A percentile compares a stretch with the other conserved stretches of the same genome.
Evolutionary conservation across 1,284 basidiomycete genomes (phyloP).

Genomic region (Bondarzewia mesenterica): DNA sequence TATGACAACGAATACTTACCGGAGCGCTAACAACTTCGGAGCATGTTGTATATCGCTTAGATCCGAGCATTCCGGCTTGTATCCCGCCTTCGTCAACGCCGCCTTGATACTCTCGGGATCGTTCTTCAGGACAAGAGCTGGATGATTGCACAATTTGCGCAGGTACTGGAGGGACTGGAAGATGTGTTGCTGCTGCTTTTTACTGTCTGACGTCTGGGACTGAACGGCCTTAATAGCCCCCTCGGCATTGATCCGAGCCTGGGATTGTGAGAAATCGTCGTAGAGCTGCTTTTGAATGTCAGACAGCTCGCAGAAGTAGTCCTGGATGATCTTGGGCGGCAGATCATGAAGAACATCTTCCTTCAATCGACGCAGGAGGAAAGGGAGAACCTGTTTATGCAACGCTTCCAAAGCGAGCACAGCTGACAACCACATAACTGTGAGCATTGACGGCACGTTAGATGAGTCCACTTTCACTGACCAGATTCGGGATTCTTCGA

Average conservation of each 20-base stretch:
- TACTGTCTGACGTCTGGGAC: conserved; percentile 27
- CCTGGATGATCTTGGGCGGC: conserved; percentile 99
- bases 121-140: conserved; percentile 78
- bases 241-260: conserved; percentile 59
- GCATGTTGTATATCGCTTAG: conserved; percentile 85
- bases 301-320: conserved; percentile 98
- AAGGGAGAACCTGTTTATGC: conserved; percentile 99
- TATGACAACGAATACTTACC: conserved; percentile 38
- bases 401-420: conserved; percentile 91
- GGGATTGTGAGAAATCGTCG: conserved; percentile 85
- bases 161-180: conserved; percentile 98
- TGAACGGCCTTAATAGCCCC: conserved; percentile 43
- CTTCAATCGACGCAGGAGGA: conserved; percentile 92
- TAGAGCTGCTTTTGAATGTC: conserved; percentile 90
- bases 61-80: conserved; percentile 26
- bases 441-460: no score
- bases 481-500: conserved; percentile 92
- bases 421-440: conserved; percentile 35
- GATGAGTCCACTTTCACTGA: conserved; percentile 34
- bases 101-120: conserved; percentile 46
- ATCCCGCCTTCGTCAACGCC: conserved; percentile 54
- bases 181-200: conserved; percentile 65
- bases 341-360: conserved; percentile 96
- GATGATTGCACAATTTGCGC: conserved; percentile 97
- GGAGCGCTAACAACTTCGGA: conserved; percentile 88